Base-by-base conservation (phyloP, 306 rosid genomes). In the Vigna radiata region DNA sequence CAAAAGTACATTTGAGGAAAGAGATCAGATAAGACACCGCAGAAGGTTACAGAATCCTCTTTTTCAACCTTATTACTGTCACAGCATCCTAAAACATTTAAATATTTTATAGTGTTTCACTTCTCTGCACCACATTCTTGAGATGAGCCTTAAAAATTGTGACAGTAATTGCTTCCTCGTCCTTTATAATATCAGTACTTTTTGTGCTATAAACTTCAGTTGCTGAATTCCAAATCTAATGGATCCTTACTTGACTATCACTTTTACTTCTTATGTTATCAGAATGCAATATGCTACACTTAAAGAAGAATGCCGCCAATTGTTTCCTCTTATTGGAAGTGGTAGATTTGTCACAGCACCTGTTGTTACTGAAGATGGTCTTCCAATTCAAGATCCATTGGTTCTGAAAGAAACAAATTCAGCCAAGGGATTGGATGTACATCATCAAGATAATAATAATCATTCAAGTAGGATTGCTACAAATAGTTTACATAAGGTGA, bases 261-360 rank as follows among this genome's bases (percentile, higher is more conserved):
- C 43, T 69, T 66, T 62, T 43, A 52, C 77, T 44, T 65, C 76
- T 80, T 66, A 62, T 72, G 43, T 65, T 31, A 31, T 86, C 88
- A 96, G 99, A 89, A 61, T 75, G 62, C 87, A 91, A 83, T 96
- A 96, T 89, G 92, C 88, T 68, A 78, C 84, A 67, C 88, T 87
- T 86, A 96, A 96, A 81, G 94, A 92, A 87, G 97, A 91, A 58
- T 96, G 99, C 78, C 74, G 85, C 68, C 90, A 87, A 84, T 58
- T 87, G 87, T 96, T 96, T 87, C 98, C 99, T 73, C 83, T 92
- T 63, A 82, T 96, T 78, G 99, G 98, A 86, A 96, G 99, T 77
- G 97, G 98, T 82, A 85, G 91, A 82, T 96, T 82, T 83, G 88
- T 96, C 73, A 91, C 99, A 53, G 91, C 99, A 39, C 99, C 99